Conservation (phyloP, 495 filamentous ascomycete genomes). For the Amphirosellinia nigrospora region DNA sequence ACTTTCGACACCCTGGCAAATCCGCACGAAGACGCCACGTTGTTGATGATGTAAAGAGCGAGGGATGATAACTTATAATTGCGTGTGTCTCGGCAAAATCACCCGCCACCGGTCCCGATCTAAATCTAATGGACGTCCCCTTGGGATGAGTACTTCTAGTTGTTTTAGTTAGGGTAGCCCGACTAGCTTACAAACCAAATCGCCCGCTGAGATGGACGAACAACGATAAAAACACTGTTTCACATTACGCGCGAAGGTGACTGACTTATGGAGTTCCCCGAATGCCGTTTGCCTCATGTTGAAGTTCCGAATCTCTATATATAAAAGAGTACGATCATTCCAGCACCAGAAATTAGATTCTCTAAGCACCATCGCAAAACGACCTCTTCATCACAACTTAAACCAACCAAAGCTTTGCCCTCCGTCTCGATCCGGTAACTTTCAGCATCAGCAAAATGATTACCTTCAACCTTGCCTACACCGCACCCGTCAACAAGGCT, state of each 20-base stretch:
- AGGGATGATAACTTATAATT: background rate
- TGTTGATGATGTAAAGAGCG: background rate
- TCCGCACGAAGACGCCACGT: background rate
- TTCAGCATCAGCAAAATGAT: conserved; percentile 37
- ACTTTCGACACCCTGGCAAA: background rate
- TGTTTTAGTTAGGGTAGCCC: no score
- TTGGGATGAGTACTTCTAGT: conserved; percentile 14
- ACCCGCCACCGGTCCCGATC: background rate
- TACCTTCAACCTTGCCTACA: conserved; percentile 49
- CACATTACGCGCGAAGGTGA: background rate
- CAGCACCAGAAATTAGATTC: background rate
- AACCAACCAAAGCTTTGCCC: background rate
- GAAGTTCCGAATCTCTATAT: background rate
- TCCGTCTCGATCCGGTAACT: background rate
- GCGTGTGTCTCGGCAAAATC: background rate
- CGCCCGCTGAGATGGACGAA: background rate
- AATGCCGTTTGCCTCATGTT: conserved; percentile 8
- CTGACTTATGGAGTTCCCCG: conserved; percentile 17
- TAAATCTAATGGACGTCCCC: conserved; percentile 20
- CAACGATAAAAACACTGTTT: conserved; percentile 7
- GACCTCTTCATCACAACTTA: background rate
- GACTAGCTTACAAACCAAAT: conserved; percentile 6
- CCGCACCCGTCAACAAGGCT: conserved; percentile 48
- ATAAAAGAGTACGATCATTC: conserved; percentile 1
- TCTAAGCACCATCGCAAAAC: conserved; percentile 11